Percentiles rank a stretch among this genome's conserved stretches.
Conservation (phyloP, 805 yeast species). For the Lipomyces starkeyi region DNA sequence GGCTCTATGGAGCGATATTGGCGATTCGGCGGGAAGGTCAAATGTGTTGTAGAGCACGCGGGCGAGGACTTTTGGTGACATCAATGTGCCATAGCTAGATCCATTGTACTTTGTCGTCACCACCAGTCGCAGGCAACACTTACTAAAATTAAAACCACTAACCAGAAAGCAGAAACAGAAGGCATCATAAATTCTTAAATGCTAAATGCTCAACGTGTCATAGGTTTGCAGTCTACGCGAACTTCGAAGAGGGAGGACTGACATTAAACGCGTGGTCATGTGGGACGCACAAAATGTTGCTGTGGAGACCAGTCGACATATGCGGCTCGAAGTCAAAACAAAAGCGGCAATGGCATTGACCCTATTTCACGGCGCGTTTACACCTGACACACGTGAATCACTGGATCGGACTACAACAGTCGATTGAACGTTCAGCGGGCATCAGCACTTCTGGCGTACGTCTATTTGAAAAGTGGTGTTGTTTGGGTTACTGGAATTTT, state of each 20-base stretch:
- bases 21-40: conserved; percentile 19
- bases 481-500: not conserved
- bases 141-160: not conserved
- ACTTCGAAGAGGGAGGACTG: not conserved
- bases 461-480: not conserved
- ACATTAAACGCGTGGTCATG: no score
- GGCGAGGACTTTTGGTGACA: conserved; percentile 39
- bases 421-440: not conserved
- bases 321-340: conserved; percentile 1
- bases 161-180: conserved; percentile 24
- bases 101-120: not conserved
- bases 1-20: conserved; percentile 22
- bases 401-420: not conserved
- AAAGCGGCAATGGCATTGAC: not conserved
- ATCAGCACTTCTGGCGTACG: not conserved
- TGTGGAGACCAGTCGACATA: not conserved
- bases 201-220: not conserved
- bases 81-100: conserved; percentile 40
- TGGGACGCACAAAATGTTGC: not conserved
- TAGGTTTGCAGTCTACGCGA: not conserved
- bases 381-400: not conserved
- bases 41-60: conserved; percentile 36
- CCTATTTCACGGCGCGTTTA: not conserved
- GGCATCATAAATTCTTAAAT: conserved; percentile 14
- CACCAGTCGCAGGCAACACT: not conserved